Evolutionary conservation across 108 stramenopile species (phyloP).

Genomic region (Cyclotella atomus): DNA sequence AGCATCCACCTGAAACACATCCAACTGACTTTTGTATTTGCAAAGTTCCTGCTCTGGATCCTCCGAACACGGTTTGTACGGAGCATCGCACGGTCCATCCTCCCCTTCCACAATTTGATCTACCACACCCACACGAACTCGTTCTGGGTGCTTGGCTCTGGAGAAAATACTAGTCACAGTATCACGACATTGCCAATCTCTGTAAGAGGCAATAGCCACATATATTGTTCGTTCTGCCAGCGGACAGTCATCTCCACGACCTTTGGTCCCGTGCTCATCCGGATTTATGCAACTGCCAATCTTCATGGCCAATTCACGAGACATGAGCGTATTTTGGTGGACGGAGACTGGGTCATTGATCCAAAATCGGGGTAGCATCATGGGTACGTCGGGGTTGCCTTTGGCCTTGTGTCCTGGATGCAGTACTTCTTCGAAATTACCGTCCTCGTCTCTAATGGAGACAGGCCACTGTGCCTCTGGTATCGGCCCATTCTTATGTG

Average conservation of each 20-base stretch:
- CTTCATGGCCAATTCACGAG: constrained; percentile 70
- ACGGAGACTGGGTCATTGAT: constrained; percentile 47
- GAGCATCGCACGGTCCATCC: constrained; percentile 78
- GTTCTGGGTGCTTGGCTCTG: constrained; percentile 63
- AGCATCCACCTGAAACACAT: constrained; percentile 86
- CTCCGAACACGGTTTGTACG: constrained; percentile 63
- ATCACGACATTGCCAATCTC: constrained; percentile 79
- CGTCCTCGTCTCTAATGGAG: constrained; percentile 60
- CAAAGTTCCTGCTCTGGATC: constrained; percentile 78
- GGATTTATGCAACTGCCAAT: constrained; percentile 75
- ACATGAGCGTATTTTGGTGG: constrained; percentile 67
- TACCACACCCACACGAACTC: constrained; percentile 75
- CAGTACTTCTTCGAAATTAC: constrained; percentile 61
- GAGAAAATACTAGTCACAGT: constrained; percentile 75
- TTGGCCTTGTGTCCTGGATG: constrained; percentile 76
- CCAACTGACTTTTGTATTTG: constrained; percentile 69
- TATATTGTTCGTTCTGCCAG: constrained; percentile 70
- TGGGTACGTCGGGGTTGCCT: constrained; percentile 36
- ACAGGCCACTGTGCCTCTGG: constrained; percentile 75
- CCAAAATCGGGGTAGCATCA: constrained; percentile 80
- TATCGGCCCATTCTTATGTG: constrained; percentile 11
- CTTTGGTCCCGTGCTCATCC: constrained; percentile 61
- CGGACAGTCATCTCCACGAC: constrained; percentile 75
- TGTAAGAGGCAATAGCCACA: constrained; percentile 82
- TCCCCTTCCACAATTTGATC: constrained; percentile 86